These are phyloP conservation scores for Aristolochia fimbriata DNA, from an alignment of 164 flowering plant genomes.

Conservation along the genomic window DNA sequence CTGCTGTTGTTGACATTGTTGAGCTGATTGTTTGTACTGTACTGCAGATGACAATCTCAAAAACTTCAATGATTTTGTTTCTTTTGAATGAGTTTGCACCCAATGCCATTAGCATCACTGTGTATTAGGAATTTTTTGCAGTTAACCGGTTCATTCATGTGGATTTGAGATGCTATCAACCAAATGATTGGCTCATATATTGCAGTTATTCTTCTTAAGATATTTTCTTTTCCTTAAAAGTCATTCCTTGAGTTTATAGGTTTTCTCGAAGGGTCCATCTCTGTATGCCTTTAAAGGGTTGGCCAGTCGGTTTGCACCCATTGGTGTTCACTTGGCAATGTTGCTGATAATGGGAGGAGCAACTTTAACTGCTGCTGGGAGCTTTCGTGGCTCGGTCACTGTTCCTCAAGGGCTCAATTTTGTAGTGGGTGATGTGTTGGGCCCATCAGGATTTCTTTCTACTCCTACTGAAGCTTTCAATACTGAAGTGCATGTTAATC, in stretches of 20 bases:
- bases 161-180: no score
- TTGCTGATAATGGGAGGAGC: conserved; percentile 88
- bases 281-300: conserved; percentile 90
- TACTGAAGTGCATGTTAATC: conserved; percentile 91
- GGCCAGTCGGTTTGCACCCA: conserved; percentile 91
- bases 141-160: no score
- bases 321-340: conserved; percentile 94
- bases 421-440: conserved; percentile 76
- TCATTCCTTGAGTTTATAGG: conserved; percentile 25
- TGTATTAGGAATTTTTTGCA: no score
- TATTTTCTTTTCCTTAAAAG: not conserved
- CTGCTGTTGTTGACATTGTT: no score
- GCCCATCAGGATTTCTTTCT: conserved; percentile 80
- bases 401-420: conserved; percentile 97
- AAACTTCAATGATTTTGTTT: no score
- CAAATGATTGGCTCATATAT: no score
- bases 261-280: conserved; percentile 77
- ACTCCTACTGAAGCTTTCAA: conserved; percentile 66
- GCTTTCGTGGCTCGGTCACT: conserved; percentile 84
- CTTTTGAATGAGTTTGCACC: no score
- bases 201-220: no score
- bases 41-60: no score
- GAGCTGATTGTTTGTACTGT: no score
- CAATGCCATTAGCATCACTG: no score
- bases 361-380: conserved; percentile 83